Evolutionary conservation across 495 filamentous ascomycete species (phyloP).

Genomic region (Aspergillus coremiiformis): DNA sequence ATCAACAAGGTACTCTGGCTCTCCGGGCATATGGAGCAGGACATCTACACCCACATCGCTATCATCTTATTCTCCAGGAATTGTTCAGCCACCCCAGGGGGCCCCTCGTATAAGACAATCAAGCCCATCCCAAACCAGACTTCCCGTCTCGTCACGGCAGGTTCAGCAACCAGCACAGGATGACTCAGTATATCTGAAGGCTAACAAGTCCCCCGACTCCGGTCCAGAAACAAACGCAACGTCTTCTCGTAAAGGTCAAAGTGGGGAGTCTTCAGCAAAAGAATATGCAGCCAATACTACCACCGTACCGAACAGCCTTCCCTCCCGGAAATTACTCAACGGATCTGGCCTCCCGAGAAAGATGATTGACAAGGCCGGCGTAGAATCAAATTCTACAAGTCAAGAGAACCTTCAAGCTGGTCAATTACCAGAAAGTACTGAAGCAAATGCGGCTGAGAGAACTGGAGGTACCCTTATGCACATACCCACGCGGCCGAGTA

Average conservation of each 20-base stretch:
- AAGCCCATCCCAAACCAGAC: slow-evolving; percentile 58
- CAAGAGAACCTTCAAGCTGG: not conserved
- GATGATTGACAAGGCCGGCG: slow-evolving; percentile 12
- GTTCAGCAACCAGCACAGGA: slow-evolving; percentile 45
- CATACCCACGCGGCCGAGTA: slow-evolving; percentile 61
- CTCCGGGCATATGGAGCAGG: slow-evolving; percentile 80
- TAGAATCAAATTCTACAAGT: not conserved
- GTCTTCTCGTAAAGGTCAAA: slow-evolving; percentile 5
- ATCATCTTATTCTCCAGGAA: slow-evolving; percentile 88
- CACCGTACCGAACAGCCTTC: slow-evolving; percentile 51
- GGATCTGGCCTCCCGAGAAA: slow-evolving; percentile 31
- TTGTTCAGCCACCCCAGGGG: slow-evolving; percentile 54
- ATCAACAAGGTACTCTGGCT: slow-evolving; percentile 90
- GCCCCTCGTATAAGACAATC: slow-evolving; percentile 51
- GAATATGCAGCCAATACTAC: slow-evolving; percentile 14
- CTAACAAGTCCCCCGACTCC: slow-evolving; percentile 31
- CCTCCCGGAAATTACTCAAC: slow-evolving; percentile 56
- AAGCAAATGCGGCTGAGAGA: not conserved
- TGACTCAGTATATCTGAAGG: slow-evolving; percentile 54
- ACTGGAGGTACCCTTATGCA: not conserved
- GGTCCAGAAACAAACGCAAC: slow-evolving; percentile 10
- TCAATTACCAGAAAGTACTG: not conserved
- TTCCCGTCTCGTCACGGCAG: slow-evolving; percentile 50
- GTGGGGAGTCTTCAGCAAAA: slow-evolving; percentile 7
- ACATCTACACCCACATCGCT: slow-evolving; percentile 93